phyloP scores from a whole-genome alignment of 129 eudicot species.

The Tagetes patula region DNA sequence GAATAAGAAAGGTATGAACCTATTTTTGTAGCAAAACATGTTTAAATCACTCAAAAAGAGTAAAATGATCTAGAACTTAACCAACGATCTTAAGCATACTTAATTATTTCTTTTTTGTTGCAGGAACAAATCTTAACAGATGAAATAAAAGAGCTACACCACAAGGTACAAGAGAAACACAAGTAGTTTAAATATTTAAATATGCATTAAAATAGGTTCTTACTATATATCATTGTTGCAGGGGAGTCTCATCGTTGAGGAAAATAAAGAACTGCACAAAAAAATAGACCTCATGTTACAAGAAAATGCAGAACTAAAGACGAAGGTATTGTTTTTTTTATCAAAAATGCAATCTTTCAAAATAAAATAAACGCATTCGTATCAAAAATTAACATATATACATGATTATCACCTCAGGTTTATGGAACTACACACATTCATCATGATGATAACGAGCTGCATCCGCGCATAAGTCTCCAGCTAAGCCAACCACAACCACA shows the following conservation, averaged over 20 bases:
- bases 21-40: background rate
- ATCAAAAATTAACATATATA: background rate
- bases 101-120: conserved; percentile 5
- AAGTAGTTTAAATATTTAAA: background rate
- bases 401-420: conserved; percentile 47
- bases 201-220: conserved; percentile 16
- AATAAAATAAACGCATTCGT: conserved; percentile 14
- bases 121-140: conserved; percentile 60
- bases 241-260: conserved; percentile 63
- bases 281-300: conserved; percentile 46
- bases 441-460: conserved; percentile 34
- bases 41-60: background rate
- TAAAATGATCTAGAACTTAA: background rate
- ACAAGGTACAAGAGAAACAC: conserved; percentile 41
- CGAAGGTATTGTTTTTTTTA: conserved; percentile 44
- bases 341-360: conserved; percentile 2
- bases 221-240: conserved; percentile 30
- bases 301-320: conserved; percentile 59
- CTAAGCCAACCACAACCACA: conserved; percentile 73
- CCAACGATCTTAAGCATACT: conserved; percentile 16
- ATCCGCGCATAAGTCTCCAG: conserved; percentile 59
- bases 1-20: conserved; percentile 52
- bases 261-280: conserved; percentile 60
- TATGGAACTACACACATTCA: conserved; percentile 36
- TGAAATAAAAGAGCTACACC: conserved; percentile 55